Percentiles rank a stretch among this genome's conserved stretches.
phyloP scores from a whole-genome alignment of 768 basidiomycete genomes.

The Calocera viscosa region DNA sequence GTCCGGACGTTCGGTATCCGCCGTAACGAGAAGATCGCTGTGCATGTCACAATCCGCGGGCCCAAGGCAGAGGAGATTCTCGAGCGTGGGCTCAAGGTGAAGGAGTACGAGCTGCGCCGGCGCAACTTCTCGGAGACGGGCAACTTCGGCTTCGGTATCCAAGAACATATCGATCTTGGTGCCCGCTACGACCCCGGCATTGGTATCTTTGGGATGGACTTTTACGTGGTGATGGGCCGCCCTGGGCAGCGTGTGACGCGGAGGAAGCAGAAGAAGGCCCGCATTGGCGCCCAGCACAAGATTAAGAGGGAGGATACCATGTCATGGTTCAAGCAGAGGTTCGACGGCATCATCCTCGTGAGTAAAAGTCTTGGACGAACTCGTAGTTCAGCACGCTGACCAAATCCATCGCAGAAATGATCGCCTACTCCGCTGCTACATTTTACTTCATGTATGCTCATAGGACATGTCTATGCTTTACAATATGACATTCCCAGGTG shows the following conservation, averaged over 20 bases:
- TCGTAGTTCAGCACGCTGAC: not conserved
- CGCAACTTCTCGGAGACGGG: constrained; percentile 97
- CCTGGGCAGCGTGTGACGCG: constrained; percentile 84
- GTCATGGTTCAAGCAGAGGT: constrained; percentile 99
- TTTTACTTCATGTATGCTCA: constrained; percentile 7
- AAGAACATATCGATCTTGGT: constrained; percentile 98
- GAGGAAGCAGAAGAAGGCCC: constrained; percentile 78
- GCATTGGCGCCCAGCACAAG: constrained; percentile 76
- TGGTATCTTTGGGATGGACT: constrained; percentile 99
- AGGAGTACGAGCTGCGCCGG: constrained; percentile 97
- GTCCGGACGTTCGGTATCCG: constrained; percentile 98
- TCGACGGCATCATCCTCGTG: constrained; percentile 94
- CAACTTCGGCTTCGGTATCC: constrained; percentile 98
- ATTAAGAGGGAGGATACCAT: constrained; percentile 94
- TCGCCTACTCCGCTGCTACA: not conserved
- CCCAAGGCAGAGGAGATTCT: constrained; percentile 99
- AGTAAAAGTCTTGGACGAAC: constrained; percentile 21
- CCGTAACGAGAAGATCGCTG: constrained; percentile 99
- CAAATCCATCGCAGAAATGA: not conserved
- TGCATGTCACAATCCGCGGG: constrained; percentile 96
- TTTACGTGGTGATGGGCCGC: constrained; percentile 94
- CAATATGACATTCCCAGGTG: not conserved
- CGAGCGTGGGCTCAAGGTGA: constrained; percentile 97
- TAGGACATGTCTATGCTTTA: constrained; percentile 6
- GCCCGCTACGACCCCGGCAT: constrained; percentile 97